These are phyloP conservation scores for Prinsepia uniflora DNA, from an alignment of 306 rosid genomes.

Conservation along the genomic window DNA sequence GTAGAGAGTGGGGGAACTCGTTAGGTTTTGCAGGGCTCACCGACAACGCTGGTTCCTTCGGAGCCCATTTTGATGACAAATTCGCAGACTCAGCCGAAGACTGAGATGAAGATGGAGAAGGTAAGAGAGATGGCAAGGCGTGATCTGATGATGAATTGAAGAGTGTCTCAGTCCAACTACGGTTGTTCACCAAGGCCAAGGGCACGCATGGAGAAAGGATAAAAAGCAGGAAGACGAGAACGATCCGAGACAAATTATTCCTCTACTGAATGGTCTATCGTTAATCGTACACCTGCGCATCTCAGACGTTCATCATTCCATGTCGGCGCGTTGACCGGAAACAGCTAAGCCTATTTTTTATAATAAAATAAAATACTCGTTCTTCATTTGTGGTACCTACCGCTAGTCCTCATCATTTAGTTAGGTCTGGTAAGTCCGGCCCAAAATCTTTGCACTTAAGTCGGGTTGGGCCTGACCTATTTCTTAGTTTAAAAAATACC, in stretches of 20 bases:
- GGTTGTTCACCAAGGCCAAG: constrained; percentile 10
- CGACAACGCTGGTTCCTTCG: constrained; percentile 76
- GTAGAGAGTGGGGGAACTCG: background rate
- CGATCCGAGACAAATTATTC: background rate
- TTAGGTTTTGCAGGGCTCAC: constrained; percentile 37
- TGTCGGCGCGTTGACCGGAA: background rate
- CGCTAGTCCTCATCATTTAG: no score
- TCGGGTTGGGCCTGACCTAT: no score
- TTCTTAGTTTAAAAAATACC: no score
- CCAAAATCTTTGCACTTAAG: no score
- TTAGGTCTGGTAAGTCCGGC: no score
- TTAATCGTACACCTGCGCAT: background rate
- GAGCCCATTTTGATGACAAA: constrained; percentile 54
- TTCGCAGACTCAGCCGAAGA: constrained; percentile 27
- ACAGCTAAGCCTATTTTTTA: no score
- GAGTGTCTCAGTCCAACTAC: constrained; percentile 22
- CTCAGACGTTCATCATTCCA: constrained; percentile 2
- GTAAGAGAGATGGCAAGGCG: constrained; percentile 2
- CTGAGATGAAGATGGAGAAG: constrained; percentile 4
- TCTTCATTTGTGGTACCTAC: no score
- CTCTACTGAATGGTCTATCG: background rate
- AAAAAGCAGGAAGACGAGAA: background rate
- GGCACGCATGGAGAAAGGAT: constrained; percentile 5
- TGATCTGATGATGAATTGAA: background rate
- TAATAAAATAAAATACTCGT: no score